Conservation (phyloP, 768 basidiomycete species). For the Naganishia vaughanmartiniae region DNA sequence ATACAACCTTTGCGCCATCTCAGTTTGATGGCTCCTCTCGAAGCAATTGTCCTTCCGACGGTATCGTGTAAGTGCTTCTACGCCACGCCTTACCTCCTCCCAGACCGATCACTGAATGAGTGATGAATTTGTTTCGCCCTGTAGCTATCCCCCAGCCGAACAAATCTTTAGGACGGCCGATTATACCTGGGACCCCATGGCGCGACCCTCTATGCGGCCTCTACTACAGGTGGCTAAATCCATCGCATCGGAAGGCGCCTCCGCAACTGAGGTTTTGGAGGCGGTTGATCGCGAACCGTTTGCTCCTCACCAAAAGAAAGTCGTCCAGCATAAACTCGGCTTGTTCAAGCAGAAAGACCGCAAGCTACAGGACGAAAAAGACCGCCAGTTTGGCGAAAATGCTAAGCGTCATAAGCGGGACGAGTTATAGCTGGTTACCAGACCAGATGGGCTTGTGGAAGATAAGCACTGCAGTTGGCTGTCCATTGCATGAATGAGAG, state of each 20-base stretch:
- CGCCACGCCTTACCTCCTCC: not conserved
- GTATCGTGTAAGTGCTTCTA: slow-evolving; percentile 15
- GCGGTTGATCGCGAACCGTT: not conserved
- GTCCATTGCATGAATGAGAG: not conserved
- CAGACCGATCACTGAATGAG: not conserved
- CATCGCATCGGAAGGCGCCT: not conserved
- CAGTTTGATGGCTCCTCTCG: slow-evolving; percentile 19
- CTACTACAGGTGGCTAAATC: not conserved
- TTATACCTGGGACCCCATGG: slow-evolving; percentile 11
- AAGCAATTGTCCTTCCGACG: not conserved
- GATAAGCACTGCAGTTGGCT: not conserved
- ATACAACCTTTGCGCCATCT: slow-evolving; percentile 34
- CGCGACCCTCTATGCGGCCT: slow-evolving; percentile 3
- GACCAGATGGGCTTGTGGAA: not conserved
- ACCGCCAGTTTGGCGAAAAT: slow-evolving; percentile 3
- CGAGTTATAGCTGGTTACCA: not conserved
- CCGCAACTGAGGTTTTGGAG: not conserved
- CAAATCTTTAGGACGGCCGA: slow-evolving; percentile 9
- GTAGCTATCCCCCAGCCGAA: slow-evolving; percentile 13
- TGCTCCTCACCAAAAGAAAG: slow-evolving; percentile 13
- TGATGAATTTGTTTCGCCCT: not conserved
- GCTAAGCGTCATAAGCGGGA: slow-evolving; percentile 19
- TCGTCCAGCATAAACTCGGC: slow-evolving; percentile 13
- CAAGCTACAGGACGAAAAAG: slow-evolving; percentile 7
- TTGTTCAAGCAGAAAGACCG: slow-evolving; percentile 18